Evolutionary conservation across 495 filamentous ascomycete species (phyloP).

Genomic region (Penicillium coprophilum): DNA sequence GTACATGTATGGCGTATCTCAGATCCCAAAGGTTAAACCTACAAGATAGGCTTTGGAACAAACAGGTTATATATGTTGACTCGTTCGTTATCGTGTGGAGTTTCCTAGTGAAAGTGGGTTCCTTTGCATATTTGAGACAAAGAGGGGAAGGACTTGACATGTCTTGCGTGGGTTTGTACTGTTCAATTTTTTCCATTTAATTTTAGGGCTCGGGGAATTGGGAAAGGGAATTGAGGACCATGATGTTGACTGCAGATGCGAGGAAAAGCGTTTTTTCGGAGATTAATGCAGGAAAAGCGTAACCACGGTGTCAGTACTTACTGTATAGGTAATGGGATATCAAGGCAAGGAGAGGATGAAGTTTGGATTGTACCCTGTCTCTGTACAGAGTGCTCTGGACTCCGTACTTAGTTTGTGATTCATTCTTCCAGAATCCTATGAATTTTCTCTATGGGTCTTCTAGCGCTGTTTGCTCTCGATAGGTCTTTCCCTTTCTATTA

Average conservation of each 20-base stretch:
- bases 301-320: neutral
- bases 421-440: neutral
- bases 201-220: neutral
- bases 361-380: too few species aligned
- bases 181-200: neutral
- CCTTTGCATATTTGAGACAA: neutral
- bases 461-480: neutral
- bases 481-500: neutral
- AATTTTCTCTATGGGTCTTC: neutral
- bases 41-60: neutral
- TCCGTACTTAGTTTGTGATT: neutral
- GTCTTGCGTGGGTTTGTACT: neutral
- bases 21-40: neutral
- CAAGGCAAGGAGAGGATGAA: neutral
- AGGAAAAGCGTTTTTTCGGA: conserved; percentile 11
- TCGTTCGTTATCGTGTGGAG: too few species aligned
- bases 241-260: neutral
- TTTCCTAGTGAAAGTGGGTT: neutral
- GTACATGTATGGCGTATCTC: neutral
- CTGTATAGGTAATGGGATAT: neutral
- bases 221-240: too few species aligned
- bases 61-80: neutral
- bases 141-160: conserved; percentile 3
- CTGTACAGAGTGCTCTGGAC: too few species aligned
- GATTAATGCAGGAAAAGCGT: neutral